Evolutionary conservation across 306 rosid species (phyloP), one percentile per base, ranked within the genome.

Genomic region (Vicia villosa): DNA sequence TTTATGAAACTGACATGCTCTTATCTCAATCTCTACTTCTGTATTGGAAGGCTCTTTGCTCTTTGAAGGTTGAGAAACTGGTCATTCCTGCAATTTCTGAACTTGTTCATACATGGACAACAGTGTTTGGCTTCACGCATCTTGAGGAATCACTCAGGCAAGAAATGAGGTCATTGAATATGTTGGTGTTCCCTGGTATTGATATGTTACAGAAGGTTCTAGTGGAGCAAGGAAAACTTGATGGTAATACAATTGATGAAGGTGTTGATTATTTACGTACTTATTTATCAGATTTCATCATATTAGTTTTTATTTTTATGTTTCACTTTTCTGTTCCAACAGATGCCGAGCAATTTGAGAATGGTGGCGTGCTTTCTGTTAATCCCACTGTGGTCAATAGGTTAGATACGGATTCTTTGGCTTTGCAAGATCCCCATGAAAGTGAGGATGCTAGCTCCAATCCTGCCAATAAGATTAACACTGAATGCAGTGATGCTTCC

Each of bases 181-280:
- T 92, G 92, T 67, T 94, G 77, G 95, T 88, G 66, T 94, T 94
- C 89, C 99, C 97, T 56, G 99, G 99, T 54, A 91, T 89, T 77
- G 95, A 89, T 85, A 86, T 95, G 99, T 83, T 91, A 74, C 92
- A 91, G 83, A 95, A 95, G 89, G 63, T 84, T 77, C 70, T 94
- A 16, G 74, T 65, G 66, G 81, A 73, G 55, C 84, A 80, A 82
- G 89, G 70, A 59, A 78, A 70, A 62, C 64, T 65, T 20, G 87
- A 85, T 57, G 85, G 83, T 24, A 80, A 83, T 61, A n/a, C 76
- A 71, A 55, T 73, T 17, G 47, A 77, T 37, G 20, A 79, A 75
- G 84, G 89, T 86, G 69, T 56, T 52, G 61, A 56, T 70, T 52
- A 62, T 55, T 67, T 36, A 61, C 43, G 11, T 52, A 10, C 32